Base-by-base conservation (phyloP, 176 grass and related monocot genomes). In the Stipa capillata region DNA sequence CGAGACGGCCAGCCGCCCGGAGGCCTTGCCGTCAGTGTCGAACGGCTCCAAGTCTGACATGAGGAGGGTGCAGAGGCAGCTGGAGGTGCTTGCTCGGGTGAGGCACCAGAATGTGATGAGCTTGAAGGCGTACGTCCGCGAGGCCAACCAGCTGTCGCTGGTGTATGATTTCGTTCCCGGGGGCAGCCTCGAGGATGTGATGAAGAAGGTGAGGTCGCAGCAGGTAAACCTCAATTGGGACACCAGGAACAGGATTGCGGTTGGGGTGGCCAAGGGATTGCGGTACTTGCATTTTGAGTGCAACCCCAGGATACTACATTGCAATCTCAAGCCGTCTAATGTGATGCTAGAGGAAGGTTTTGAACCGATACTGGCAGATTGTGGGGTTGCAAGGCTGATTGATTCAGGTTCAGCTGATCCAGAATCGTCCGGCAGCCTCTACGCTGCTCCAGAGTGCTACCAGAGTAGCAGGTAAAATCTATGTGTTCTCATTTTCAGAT, bases 111-210 rank as follows among this genome's bases (percentile, higher is more conserved):
- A 96, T 65, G 88, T 91, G 7, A 84, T 99, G 89, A 79, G 86
- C 47, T 44, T 99, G 61, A 86, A 91, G 83, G 97, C 97, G 0
- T 99, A 99, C 69, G 79, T 93, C 25, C 89, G 87, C 14, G 97
- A 96, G 8, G 20, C 88, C 10, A 82, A 96, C 64, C 87, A 80
- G 12, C 91, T 99, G 16, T 91, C 83, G 10, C 79, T 99, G 7
- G 97, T 89, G 3, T 99, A 93, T 55, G 90, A 96, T 32, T 88
- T 90, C 24, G 21, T 96, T 2, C 88, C 84, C 0, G 82, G 86
- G 2, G 92, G 97, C 71, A 99, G 88, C 78, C 89, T 99, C 13
- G 97, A 96, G 88, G 97, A 99, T 81, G 79, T 87, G 52, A 96
- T 99, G 88, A 92, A 91, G 73, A 84, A 75, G 86, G 86, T 93